Evolutionary conservation across 1,284 basidiomycete species (phyloP).

Genomic region (Rhodotorula mucilaginosa): DNA sequence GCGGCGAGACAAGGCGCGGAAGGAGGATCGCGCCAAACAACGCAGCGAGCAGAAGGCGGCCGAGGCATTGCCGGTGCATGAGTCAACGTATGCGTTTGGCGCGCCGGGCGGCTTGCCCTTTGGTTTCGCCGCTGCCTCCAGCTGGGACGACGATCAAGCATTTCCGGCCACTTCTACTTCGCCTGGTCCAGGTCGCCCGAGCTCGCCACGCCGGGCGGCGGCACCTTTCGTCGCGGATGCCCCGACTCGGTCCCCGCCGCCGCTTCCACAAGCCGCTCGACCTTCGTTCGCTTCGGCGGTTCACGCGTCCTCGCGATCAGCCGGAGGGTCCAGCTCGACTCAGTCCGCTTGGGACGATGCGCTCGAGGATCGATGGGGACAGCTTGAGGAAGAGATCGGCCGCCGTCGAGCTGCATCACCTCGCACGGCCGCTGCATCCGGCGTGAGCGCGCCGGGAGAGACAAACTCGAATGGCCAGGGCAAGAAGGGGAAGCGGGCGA

Average conservation of each 20-base stretch:
- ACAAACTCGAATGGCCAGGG: constrained; percentile 1
- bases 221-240: background rate
- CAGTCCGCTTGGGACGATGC: constrained; percentile 21
- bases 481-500: constrained; percentile 10
- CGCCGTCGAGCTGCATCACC: constrained; percentile 5
- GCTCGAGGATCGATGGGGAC: constrained; percentile 34
- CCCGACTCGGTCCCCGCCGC: background rate
- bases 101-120: constrained; percentile 7
- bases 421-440: background rate
- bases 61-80: constrained; percentile 51
- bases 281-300: constrained; percentile 35
- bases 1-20: constrained; percentile 70
- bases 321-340: background rate
- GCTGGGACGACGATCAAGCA: constrained; percentile 25
- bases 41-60: constrained; percentile 60
- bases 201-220: background rate
- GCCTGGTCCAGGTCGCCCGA: background rate
- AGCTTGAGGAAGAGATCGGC: constrained; percentile 35
- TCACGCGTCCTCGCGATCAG: constrained; percentile 15
- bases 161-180: constrained; percentile 24
- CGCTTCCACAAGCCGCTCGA: background rate
- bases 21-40: constrained; percentile 75
- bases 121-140: background rate
- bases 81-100: constrained; percentile 16
- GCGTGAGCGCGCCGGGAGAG: background rate